A percentile compares a stretch with the other conserved stretches of the same genome.
These are phyloP conservation scores for Colletotrichum eleusines DNA, from an alignment of 2,329 filamentous ascomycete genomes.

Conservation along the genomic window DNA sequence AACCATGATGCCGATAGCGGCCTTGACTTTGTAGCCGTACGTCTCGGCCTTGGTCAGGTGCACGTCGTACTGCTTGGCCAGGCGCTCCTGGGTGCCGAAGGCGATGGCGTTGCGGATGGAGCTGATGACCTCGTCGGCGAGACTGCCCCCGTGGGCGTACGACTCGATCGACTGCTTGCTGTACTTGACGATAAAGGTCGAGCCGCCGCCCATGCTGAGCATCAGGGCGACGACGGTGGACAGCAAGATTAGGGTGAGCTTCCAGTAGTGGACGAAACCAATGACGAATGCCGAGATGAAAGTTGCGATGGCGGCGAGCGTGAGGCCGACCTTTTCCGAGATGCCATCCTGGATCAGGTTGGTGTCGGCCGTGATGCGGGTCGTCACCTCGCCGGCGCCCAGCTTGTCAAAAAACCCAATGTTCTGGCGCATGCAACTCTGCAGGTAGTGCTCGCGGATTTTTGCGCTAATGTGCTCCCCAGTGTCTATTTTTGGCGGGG, in stretches of 20 bases:
- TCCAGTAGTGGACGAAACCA: conserved; percentile 92
- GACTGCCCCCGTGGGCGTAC: conserved; percentile 86
- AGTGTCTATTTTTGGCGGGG: conserved; percentile 58
- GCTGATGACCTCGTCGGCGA: conserved; percentile 94
- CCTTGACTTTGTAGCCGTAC: conserved; percentile 82
- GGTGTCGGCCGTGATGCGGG: conserved; percentile 92
- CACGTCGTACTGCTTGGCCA: conserved; percentile 86
- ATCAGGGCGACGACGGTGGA: conserved; percentile 85
- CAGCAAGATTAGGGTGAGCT: conserved; percentile 87
- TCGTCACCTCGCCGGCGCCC: conserved; percentile 92
- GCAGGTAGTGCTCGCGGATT: conserved; percentile 85
- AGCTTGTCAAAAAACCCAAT: conserved; percentile 95
- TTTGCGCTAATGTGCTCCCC: conserved; percentile 84
- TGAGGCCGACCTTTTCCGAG: conserved; percentile 87
- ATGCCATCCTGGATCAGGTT: conserved; percentile 95
- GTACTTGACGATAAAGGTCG: conserved; percentile 81
- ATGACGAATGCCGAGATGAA: conserved; percentile 93
- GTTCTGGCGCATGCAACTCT: conserved; percentile 87
- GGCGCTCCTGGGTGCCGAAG: conserved; percentile 91
- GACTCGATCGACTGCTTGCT: conserved; percentile 82
- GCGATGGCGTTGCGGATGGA: conserved; percentile 93
- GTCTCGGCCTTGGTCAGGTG: conserved; percentile 80
- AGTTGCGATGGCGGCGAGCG: conserved; percentile 80
- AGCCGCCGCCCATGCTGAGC: conserved; percentile 80
- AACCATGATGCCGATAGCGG: conserved; percentile 80